A percentile compares a stretch with the other conserved stretches of the same genome.
These are phyloP conservation scores for Amanita rimosa DNA, from an alignment of 768 basidiomycete genomes.

Conservation along the genomic window DNA sequence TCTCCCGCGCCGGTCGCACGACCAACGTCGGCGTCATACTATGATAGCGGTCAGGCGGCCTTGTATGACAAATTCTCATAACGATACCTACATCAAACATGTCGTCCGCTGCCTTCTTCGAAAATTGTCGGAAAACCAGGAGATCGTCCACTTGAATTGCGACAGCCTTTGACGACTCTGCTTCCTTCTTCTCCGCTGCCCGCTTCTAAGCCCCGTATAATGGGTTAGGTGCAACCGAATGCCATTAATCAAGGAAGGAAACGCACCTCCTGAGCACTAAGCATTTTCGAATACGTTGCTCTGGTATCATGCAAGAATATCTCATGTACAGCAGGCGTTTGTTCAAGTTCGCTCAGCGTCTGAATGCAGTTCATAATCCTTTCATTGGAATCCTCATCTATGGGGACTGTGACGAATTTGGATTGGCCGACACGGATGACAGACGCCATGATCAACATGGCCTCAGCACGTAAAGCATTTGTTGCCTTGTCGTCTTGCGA, in stretches of 20 bases:
- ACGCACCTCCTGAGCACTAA: conserved; percentile 83
- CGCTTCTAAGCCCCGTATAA: conserved; percentile 47
- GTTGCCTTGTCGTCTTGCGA: conserved; percentile 31
- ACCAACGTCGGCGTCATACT: conserved; percentile 87
- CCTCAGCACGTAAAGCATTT: conserved; percentile 82
- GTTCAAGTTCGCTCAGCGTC: conserved; percentile 73
- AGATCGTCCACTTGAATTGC: conserved; percentile 92
- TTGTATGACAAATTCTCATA: neutral
- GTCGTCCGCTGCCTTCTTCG: conserved; percentile 81
- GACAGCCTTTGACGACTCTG: conserved; percentile 52
- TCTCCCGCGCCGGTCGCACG: conserved; percentile 83
- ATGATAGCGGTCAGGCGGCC: conserved; percentile 5
- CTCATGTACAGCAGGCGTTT: conserved; percentile 44
- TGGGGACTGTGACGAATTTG: conserved; percentile 87
- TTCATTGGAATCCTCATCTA: conserved; percentile 97
- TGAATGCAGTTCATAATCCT: conserved; percentile 95
- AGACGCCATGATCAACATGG: conserved; percentile 98
- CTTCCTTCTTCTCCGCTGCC: conserved; percentile 82
- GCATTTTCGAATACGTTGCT: conserved; percentile 88
- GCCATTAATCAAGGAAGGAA: neutral
- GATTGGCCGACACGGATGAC: conserved; percentile 96
- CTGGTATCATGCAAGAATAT: conserved; percentile 83
- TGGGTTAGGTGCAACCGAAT: neutral
- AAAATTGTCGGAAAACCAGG: conserved; percentile 87
- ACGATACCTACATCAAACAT: conserved; percentile 49